Conservation (phyloP, 139 green algal genomes). For the Coelastrella sp. region DNA sequence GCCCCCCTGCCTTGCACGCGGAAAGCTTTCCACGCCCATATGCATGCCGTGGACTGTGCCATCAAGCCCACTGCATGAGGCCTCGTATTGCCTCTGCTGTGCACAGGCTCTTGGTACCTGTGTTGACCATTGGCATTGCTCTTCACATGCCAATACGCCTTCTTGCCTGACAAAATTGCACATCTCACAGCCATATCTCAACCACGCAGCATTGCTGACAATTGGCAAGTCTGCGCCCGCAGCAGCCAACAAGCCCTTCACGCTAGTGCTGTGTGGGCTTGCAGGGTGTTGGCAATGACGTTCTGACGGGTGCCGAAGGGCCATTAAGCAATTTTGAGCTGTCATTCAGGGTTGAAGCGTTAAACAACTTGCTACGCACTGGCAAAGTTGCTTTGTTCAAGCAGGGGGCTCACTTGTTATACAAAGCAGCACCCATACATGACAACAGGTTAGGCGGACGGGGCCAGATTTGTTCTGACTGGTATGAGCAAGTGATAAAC, state of each 20-base stretch:
- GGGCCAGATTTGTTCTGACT: no score
- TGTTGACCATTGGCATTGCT: no score
- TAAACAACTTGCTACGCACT: slow-evolving; percentile 54
- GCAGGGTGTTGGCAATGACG: slow-evolving; percentile 21
- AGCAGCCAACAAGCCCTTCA: background rate
- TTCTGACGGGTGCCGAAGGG: background rate
- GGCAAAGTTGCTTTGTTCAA: slow-evolving; percentile 55
- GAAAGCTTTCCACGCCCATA: background rate
- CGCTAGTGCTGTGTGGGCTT: background rate
- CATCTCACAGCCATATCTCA: no score
- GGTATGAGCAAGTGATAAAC: no score
- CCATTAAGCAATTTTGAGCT: background rate
- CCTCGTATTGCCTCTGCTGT: no score
- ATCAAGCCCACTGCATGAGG: no score
- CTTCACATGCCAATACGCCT: no score
- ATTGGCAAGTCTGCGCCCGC: background rate
- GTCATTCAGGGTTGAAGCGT: background rate
- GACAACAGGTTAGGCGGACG: slow-evolving; percentile 12
- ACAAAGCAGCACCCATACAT: slow-evolving; percentile 64
- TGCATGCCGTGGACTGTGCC: background rate
- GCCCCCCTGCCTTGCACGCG: background rate
- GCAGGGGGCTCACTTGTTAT: slow-evolving; percentile 45
- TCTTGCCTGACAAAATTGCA: no score
- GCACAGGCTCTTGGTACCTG: no score
- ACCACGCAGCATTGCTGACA: background rate